Evolutionary conservation across 352 stramenopile genomes (phyloP).

Genomic region (Pseudoperonospora humuli): DNA sequence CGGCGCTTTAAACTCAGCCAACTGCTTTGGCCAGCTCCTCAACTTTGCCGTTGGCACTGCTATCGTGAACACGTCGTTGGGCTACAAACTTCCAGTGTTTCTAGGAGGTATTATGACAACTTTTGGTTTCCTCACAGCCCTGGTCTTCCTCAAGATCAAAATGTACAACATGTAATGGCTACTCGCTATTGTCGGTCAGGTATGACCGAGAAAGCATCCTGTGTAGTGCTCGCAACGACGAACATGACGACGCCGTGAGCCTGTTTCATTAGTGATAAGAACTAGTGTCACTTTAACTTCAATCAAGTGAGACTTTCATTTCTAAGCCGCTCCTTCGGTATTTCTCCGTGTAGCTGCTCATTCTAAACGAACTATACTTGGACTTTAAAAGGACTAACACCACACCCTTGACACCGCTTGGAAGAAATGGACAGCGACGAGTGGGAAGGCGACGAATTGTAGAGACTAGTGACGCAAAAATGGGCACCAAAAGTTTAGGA

Average conservation of each 20-base stretch:
- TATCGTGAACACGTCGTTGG: conserved; percentile 23
- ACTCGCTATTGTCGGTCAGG: too few relatives aligned
- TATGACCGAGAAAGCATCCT: too few relatives aligned
- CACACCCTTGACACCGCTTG: conserved; percentile 10
- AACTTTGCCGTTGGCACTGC: conserved; percentile 23
- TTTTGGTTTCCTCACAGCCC: conserved; percentile 16
- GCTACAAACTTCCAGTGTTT: conserved; percentile 28
- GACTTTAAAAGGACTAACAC: too few relatives aligned
- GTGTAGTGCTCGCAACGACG: too few relatives aligned
- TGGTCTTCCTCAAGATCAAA: conserved; percentile 29
- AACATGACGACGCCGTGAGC: too few relatives aligned
- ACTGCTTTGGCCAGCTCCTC: conserved; percentile 26
- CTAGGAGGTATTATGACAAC: conserved; percentile 22
- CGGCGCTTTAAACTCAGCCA: conserved; percentile 26
- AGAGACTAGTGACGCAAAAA: conserved; percentile 1
- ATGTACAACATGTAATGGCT: conserved; percentile 31
- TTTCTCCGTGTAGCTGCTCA: too few relatives aligned
- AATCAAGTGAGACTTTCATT: too few relatives aligned
- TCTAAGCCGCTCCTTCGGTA: too few relatives aligned
- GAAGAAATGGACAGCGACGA: conserved; percentile 28
- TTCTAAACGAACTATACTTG: too few relatives aligned
- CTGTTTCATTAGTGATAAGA: too few relatives aligned
- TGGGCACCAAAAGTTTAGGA: background rate
- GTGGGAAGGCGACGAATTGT: conserved; percentile 61
- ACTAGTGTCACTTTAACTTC: too few relatives aligned